Evolutionary conservation across 495 filamentous ascomycete species (phyloP).

Genomic region (Immersiella caudata): DNA sequence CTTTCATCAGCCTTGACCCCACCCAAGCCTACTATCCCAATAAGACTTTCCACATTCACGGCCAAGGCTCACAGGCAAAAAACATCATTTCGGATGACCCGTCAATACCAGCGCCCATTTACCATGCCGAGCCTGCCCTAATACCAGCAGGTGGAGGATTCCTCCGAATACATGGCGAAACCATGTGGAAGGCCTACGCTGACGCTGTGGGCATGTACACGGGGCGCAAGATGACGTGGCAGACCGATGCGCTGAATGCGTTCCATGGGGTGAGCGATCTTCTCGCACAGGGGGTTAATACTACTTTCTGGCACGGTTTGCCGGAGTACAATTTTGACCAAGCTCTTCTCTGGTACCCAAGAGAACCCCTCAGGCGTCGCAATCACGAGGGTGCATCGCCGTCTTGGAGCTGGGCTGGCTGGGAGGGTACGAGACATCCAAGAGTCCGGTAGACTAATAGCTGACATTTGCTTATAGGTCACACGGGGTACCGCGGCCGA

Average conservation of each 20-base stretch:
- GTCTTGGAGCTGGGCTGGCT: constrained; percentile 24
- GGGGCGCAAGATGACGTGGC: constrained; percentile 21
- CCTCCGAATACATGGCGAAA: constrained; percentile 18
- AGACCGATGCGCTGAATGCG: constrained; percentile 23
- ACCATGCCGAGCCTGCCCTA: constrained; percentile 10
- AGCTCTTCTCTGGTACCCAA: constrained; percentile 25
- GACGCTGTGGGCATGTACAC: constrained; percentile 24
- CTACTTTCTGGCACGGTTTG: constrained; percentile 24
- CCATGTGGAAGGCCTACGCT: constrained; percentile 23
- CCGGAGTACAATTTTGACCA: constrained; percentile 26
- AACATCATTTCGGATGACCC: constrained; percentile 1
- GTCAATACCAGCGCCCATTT: constrained; percentile 16
- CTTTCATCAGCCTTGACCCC: constrained; percentile 18
- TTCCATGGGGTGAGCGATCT: constrained; percentile 22
- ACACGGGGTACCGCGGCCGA: constrained; percentile 24
- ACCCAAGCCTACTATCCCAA: constrained; percentile 21
- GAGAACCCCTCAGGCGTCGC: constrained; percentile 16
- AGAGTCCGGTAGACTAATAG: too few relatives aligned
- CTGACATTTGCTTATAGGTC: too few relatives aligned
- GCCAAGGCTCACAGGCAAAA: neutral
- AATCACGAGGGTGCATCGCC: constrained; percentile 7
- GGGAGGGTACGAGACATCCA: too few relatives aligned
- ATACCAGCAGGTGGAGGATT: neutral
- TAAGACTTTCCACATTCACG: constrained; percentile 21
- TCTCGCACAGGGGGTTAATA: constrained; percentile 19